phyloP scores from a whole-genome alignment of 345 rosid genomes.

The Murraya paniculata region DNA sequence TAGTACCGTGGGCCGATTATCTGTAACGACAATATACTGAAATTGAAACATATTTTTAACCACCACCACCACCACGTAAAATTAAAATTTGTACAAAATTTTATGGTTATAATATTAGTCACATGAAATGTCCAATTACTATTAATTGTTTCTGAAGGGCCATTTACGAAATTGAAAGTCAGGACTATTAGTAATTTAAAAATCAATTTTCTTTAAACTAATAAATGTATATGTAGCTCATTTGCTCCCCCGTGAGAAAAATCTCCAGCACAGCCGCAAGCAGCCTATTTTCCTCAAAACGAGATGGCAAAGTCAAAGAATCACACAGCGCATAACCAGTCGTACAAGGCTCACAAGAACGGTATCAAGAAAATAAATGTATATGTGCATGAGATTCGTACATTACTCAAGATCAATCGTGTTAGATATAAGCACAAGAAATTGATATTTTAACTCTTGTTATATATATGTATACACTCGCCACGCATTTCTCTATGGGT shows the following conservation, averaged over 20 bases:
- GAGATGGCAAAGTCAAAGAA: slow-evolving; percentile 99
- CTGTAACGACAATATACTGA: no score
- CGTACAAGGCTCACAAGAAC: slow-evolving; percentile 92
- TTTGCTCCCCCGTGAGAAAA: neutral
- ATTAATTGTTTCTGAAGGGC: no score
- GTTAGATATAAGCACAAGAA: neutral
- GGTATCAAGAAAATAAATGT: slow-evolving; percentile 98
- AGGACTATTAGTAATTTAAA: no score
- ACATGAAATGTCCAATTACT: no score
- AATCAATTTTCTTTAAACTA: neutral
- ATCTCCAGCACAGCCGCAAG: neutral
- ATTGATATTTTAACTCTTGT: neutral
- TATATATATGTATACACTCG: no score
- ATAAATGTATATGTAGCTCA: no score
- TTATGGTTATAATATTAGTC: no score
- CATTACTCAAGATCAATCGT: neutral
- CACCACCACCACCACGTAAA: no score
- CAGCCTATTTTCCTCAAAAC: neutral
- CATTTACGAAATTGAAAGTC: no score
- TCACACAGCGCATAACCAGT: slow-evolving; percentile 99
- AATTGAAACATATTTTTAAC: no score
- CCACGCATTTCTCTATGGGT: neutral
- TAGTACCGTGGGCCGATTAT: no score
- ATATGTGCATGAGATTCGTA: neutral
- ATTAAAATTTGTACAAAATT: no score